A percentile compares a stretch with the other conserved stretches of the same genome.
Evolutionary conservation across 176 grass and related monocot genomes (phyloP).

Genomic region (Metroxylon sagu): DNA sequence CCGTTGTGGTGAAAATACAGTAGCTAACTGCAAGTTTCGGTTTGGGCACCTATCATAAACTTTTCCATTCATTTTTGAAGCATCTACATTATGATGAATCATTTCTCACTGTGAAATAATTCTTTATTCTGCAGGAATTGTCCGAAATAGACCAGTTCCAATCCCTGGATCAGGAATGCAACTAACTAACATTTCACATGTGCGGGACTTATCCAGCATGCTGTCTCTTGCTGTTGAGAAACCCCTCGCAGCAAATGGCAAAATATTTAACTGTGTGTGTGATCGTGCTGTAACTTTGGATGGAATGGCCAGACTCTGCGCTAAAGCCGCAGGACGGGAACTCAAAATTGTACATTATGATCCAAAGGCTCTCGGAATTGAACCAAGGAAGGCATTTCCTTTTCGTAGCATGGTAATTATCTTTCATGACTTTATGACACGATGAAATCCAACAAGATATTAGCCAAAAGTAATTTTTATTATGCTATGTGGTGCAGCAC

Average conservation of each 20-base stretch:
- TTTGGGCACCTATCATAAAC: too few species aligned
- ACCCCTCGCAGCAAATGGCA: slow-evolving; percentile 37
- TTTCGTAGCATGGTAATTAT: slow-evolving; percentile 76
- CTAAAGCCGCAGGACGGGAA: slow-evolving; percentile 37
- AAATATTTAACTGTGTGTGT: slow-evolving; percentile 68
- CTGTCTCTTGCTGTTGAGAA: slow-evolving; percentile 51
- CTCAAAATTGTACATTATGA: slow-evolving; percentile 56
- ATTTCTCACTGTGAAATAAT: too few species aligned
- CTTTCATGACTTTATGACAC: background rate
- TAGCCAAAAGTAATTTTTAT: background rate
- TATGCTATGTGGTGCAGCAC: slow-evolving; percentile 33
- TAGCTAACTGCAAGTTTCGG: too few species aligned
- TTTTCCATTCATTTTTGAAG: too few species aligned
- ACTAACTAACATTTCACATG: slow-evolving; percentile 71
- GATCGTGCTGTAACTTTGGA: slow-evolving; percentile 85
- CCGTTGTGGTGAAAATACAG: too few species aligned
- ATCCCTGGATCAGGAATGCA: slow-evolving; percentile 92
- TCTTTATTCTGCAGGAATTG: slow-evolving; percentile 42
- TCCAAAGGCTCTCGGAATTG: slow-evolving; percentile 57
- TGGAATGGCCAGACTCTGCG: slow-evolving; percentile 70
- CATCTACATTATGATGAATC: too few species aligned
- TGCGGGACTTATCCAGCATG: slow-evolving; percentile 76
- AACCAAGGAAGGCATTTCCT: slow-evolving; percentile 82
- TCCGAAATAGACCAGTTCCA: slow-evolving; percentile 56
- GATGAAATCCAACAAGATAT: background rate